Evolutionary conservation across 2,329 filamentous ascomycete genomes (phyloP).

Genomic region (Trichophyton schoenleinii): DNA sequence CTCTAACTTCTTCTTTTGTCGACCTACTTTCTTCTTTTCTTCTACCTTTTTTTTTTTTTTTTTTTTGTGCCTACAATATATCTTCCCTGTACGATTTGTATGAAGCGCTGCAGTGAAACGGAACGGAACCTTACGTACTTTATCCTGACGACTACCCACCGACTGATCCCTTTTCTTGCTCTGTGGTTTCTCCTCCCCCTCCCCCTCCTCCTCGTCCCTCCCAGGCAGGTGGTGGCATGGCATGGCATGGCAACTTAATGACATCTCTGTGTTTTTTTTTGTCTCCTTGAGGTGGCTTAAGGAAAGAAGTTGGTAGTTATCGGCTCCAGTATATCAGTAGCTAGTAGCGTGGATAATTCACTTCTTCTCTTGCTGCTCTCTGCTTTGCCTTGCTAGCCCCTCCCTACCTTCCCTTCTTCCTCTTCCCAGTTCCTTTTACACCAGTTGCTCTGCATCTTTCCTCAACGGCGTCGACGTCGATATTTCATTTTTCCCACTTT

Average conservation of each 20-base stretch:
- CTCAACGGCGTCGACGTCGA: background rate
- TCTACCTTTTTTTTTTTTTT: background rate
- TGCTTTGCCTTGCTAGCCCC: background rate
- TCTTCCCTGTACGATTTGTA: constrained; percentile 2
- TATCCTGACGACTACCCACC: background rate
- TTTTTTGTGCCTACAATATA: background rate
- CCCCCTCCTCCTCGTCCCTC: too few relatives aligned
- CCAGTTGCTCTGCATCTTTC: background rate
- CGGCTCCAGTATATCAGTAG: background rate
- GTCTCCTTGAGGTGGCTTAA: background rate
- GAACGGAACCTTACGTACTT: too few relatives aligned
- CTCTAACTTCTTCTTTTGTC: too few relatives aligned
- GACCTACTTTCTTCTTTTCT: too few relatives aligned
- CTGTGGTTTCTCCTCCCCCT: background rate
- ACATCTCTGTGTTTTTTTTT: background rate
- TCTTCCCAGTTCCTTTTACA: constrained; percentile 9
- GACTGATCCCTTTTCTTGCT: background rate
- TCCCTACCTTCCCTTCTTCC: constrained; percentile 10
- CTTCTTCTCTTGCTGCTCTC: background rate
- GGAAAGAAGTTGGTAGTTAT: background rate
- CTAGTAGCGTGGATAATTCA: constrained; percentile 4
- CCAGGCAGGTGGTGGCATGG: too few relatives aligned
- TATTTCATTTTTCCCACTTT: background rate
- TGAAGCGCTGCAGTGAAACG: constrained; percentile 1
- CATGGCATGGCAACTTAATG: background rate